Base-by-base conservation (phyloP, 768 basidiomycete genomes). In the Auriculariales sp. region DNA sequence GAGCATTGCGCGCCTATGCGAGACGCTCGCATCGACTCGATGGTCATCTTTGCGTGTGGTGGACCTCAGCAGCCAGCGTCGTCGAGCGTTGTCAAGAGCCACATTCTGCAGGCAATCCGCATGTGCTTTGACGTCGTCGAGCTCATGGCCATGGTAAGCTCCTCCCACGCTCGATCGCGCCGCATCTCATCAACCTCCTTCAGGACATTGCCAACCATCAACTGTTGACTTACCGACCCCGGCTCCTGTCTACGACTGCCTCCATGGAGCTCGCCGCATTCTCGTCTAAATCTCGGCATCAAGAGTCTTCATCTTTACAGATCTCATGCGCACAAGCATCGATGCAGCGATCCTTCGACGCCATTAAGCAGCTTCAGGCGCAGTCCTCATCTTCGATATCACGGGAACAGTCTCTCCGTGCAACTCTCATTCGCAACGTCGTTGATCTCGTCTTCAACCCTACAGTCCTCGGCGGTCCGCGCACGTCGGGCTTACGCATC, bases 161-260 rank as follows among this genome's bases (percentile, higher is more conserved):
- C 42, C 19, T 39, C 28, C 53, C 29, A 49, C 60, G 39, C 34
- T 45, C 50, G 28, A 53, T 53, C n/a, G n/a, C n/a, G n/a, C n/a
- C n/a, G n/a, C n/a, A n/a, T n/a, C n/a, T n/a, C n/a, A n/a, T 46
- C 54, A 54, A 53, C 33, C 9, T 11, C n/a, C 25, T 59, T 34
- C 58, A 94, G 91, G 92, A 95, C 63, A 92, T 95, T 54, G 92
- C 92, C 25, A 95, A 95, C 62, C 92, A 94, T 66, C 92, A 94
- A 66, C 75, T 95, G 28, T 84, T 90, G 60, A 82, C 86, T 28
- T 72, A 93, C n/a, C 81, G 91, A 46, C 88, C 90, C n/a, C 89
- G 82, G 68, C 76, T 95, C 50, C 73, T 87, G 57, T 77, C 81
- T 52, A 79, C 81, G 32, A 80, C 91, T 1, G 78, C 81, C 19